Evolutionary conservation across 208 protist genomes (phyloP).

Genomic region (Leishmania martiniquensis): DNA sequence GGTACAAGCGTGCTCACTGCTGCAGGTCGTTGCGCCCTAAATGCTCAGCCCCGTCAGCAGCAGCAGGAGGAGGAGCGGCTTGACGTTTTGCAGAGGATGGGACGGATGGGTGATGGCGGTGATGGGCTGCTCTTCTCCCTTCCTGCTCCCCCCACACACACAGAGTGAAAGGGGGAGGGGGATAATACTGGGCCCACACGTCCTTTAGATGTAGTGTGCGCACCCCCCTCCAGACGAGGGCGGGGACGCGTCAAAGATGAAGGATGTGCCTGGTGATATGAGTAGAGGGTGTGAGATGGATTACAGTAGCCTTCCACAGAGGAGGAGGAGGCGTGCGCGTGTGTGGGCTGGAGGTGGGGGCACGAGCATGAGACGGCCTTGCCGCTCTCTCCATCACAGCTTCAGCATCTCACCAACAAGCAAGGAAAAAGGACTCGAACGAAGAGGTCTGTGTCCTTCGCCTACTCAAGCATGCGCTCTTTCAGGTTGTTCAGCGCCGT

Average conservation of each 20-base stretch:
- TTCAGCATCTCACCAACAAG: not conserved
- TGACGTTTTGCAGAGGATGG: not conserved
- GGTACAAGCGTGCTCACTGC: not conserved
- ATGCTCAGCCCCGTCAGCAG: not conserved
- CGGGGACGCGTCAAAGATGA: not conserved
- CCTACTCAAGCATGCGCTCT: slow-evolving; percentile 43
- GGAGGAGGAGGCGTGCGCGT: not conserved
- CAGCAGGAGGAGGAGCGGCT: not conserved
- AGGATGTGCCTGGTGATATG: not conserved
- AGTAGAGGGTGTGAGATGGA: not conserved
- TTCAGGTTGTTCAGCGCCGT: slow-evolving; percentile 72
- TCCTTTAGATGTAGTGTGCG: not conserved
- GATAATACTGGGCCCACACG: not conserved
- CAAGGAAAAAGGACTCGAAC: slow-evolving; percentile 9
- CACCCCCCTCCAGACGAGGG: not conserved
- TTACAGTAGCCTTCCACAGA: not conserved
- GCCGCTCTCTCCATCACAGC: not conserved
- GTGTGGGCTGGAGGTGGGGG: not conserved
- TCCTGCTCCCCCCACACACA: not conserved
- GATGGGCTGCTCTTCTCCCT: not conserved
- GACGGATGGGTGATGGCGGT: not conserved
- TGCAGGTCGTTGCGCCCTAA: not conserved
- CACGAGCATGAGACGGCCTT: not conserved
- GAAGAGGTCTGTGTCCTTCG: not conserved
- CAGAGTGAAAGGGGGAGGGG: not conserved